phyloP scores from a whole-genome alignment of 2,329 filamentous ascomycete species.

The Elsinoe perseae region DNA sequence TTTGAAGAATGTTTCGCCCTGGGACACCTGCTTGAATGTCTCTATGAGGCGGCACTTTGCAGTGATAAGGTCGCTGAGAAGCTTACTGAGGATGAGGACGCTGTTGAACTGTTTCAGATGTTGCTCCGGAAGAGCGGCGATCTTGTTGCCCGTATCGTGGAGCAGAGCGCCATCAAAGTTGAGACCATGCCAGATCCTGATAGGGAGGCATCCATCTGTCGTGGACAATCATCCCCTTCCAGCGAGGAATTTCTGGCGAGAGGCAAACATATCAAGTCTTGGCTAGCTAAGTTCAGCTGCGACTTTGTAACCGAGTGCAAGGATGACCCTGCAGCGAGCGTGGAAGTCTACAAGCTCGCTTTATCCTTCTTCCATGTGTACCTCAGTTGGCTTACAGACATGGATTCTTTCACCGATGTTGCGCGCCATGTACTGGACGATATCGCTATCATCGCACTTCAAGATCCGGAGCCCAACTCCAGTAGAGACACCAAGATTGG shows the following conservation, averaged over 20 bases:
- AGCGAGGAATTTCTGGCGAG: neutral
- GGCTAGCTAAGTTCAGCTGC: neutral
- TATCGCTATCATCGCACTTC: neutral
- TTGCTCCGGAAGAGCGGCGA: neutral
- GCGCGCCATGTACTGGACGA: neutral
- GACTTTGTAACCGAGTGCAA: neutral
- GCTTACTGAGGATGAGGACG: neutral
- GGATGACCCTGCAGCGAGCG: neutral
- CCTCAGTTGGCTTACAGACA: neutral
- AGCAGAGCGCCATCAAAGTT: neutral
- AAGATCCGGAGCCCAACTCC: neutral
- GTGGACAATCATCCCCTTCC: neutral
- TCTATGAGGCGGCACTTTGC: slow-evolving; percentile 5
- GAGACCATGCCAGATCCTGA: slow-evolving; percentile 3
- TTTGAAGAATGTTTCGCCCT: neutral
- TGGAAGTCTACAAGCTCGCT: neutral
- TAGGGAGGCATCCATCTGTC: neutral
- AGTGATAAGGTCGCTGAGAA: slow-evolving; percentile 2
- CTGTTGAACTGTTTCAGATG: neutral
- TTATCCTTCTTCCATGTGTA: neutral
- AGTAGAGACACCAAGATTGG: neutral
- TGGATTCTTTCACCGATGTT: neutral
- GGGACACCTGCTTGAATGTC: neutral
- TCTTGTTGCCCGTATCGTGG: neutral
- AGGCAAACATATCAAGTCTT: neutral